phyloP scores from a whole-genome alignment of 2,329 filamentous ascomycete species.

The Orbilia blumenaviensis region DNA sequence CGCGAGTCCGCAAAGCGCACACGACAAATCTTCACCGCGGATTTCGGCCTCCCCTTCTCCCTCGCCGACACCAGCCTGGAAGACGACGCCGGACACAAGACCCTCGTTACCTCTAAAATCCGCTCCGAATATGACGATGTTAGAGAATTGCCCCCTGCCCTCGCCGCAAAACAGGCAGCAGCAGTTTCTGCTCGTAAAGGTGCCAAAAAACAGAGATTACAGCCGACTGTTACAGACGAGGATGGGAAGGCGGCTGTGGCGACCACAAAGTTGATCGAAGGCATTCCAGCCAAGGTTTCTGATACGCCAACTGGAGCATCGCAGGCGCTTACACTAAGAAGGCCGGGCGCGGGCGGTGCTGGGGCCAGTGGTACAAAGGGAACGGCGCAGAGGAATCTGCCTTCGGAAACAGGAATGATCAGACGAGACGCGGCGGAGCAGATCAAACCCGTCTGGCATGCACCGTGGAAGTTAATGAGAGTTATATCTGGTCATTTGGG shows the following conservation, averaged over 20 bases:
- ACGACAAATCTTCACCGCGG: constrained; percentile 66
- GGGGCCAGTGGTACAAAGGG: constrained; percentile 49
- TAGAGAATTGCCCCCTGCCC: constrained; percentile 76
- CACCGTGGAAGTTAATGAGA: constrained; percentile 97
- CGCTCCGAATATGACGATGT: constrained; percentile 80
- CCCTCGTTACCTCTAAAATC: constrained; percentile 68
- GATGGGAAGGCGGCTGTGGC: constrained; percentile 64
- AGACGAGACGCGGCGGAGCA: constrained; percentile 66
- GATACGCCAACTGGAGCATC: constrained; percentile 63
- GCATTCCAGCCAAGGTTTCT: constrained; percentile 65
- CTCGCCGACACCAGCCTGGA: constrained; percentile 44
- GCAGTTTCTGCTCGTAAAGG: constrained; percentile 64
- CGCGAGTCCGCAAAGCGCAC: constrained; percentile 67
- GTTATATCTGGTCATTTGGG: constrained; percentile 96
- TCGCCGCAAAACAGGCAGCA: constrained; percentile 81
- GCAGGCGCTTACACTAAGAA: constrained; percentile 68
- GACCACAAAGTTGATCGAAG: constrained; percentile 75
- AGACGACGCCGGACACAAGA: constrained; percentile 60
- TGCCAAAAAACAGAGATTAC: constrained; percentile 62
- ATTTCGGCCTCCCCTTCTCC: constrained; percentile 62
- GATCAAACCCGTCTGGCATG: constrained; percentile 90
- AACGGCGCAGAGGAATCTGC: constrained; percentile 54
- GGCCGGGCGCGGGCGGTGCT: constrained; percentile 61
- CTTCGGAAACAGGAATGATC: constrained; percentile 55
- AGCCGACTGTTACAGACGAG: constrained; percentile 58